Evolutionary conservation across 345 rosid species (phyloP).

Genomic region (Hibiscus tridactylites): DNA sequence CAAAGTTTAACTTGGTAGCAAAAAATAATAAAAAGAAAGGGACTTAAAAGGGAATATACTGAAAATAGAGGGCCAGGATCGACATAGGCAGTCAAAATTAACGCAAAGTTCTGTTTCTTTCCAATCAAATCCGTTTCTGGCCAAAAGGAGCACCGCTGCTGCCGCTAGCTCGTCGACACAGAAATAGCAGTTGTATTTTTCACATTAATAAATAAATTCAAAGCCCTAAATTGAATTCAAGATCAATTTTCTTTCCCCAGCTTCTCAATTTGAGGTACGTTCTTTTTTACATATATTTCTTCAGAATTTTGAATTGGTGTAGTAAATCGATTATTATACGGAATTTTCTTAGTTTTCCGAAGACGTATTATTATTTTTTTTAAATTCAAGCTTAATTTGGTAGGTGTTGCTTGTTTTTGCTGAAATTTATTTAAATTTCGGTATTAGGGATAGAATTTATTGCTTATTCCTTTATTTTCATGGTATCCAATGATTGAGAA

Average conservation of each 20-base stretch:
- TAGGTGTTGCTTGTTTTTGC: neutral
- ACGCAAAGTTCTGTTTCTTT: neutral
- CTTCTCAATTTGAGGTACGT: constrained; percentile 14
- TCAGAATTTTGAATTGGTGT: neutral
- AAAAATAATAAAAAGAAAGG: no score
- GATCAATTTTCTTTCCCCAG: constrained; percentile 1
- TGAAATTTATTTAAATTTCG: neutral
- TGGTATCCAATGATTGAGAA: neutral
- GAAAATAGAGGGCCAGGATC: neutral
- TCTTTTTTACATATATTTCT: neutral
- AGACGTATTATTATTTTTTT: neutral
- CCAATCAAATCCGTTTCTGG: constrained; percentile 11
- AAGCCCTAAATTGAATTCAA: neutral
- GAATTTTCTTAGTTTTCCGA: neutral
- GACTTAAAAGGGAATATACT: neutral
- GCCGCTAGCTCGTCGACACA: constrained; percentile 35
- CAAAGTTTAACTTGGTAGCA: no score
- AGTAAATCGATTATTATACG: neutral
- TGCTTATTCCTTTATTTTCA: neutral
- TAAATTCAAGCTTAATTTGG: neutral
- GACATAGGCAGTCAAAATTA: neutral
- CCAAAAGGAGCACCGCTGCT: constrained; percentile 20
- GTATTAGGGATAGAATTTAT: neutral
- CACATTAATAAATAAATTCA: neutral
- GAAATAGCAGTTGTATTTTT: constrained; percentile 18